Evolutionary conservation across 768 basidiomycete genomes (phyloP), one percentile per base, ranked within the genome.

Genomic region (Lepiota subincarnata): DNA sequence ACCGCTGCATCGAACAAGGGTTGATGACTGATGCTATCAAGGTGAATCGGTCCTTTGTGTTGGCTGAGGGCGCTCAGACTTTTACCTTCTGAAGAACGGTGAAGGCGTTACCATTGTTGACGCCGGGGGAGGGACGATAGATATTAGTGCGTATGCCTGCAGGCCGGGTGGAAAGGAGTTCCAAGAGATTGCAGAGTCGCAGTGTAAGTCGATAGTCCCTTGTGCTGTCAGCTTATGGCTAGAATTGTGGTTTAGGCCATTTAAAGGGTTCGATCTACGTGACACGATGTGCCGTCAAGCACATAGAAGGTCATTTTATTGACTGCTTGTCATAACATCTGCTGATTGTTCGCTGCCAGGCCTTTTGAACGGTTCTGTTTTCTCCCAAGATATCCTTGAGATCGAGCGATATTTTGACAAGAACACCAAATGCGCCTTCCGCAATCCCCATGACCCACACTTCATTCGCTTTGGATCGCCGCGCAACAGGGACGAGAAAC

Each of bases 101-200:
- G 59, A 77, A 37, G 76, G 75, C 2, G 64, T 81, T 4, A 67
- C 80, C 50, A 66, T 83, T 31, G 73, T 82, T 14, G 82, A 83
- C 56, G 80, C 81, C 3, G 82, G 82, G 4, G 80, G 80, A 50
- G 82, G 80, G 16, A 83, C 80, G 0, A 66, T 83, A 16, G 82
- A 84, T 53, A 67, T 83, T 42, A 81, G 77, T 50, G 72, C 77
- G 4, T 83, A 82, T 53, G 70, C 67, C 12, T 67, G 70, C 1
- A 37, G 59, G 58, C 59, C 22, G 53, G 53, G 48, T 55, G 2
- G 55, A 60, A 1, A 48, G 61, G 3, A 13, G 28, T 60, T 55
- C 19, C 70, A 77, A 49, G 81, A 83, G 61, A 73, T 77, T 20
- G 71, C 74, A 2, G 68, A 69, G 0, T 48, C 68, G 0, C 65